Base-by-base conservation (phyloP, 2,329 filamentous ascomycete species). In the Aspergillus clavatus region DNA sequence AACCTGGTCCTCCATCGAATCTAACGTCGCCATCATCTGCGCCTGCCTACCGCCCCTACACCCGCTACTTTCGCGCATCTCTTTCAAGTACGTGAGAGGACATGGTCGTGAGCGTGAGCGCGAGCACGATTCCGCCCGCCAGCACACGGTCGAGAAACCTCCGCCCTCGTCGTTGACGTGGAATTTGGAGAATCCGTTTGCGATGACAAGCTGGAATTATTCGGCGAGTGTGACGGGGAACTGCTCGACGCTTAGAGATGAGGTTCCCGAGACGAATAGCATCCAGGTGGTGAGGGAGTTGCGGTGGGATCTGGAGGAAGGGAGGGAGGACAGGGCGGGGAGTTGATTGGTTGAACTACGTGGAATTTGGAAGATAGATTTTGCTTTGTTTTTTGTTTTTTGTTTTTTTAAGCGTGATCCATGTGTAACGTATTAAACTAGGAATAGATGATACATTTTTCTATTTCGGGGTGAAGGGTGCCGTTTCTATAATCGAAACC, bases 401-500 rank as follows among this genome's bases (percentile, higher is more conserved):
- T n/a, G n/a, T n/a, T n/a, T n/a, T n/a, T n/a, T n/a, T n/a, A n/a
- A n/a, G n/a, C n/a, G n/a, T n/a, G n/a, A n/a, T n/a, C n/a, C n/a
- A n/a, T n/a, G n/a, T n/a, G n/a, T n/a, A n/a, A n/a, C n/a, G n/a
- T n/a, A n/a, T n/a, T n/a, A n/a, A n/a, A n/a, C n/a, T n/a, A n/a
- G n/a, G n/a, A n/a, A n/a, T n/a, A n/a, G n/a, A n/a, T n/a, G n/a
- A n/a, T n/a, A n/a, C n/a, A n/a, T n/a, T n/a, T n/a, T n/a, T n/a
- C n/a, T n/a, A n/a, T n/a, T n/a, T n/a, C n/a, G n/a, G n/a, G n/a
- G n/a, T n/a, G n/a, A 41, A 53, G 69, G 27, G 65, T 68, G 18
- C 61, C 62, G 50, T 69, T 68, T 5, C 39, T 47, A 51, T 66
- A 69, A n/a, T 53, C 40, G 33, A 70, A 63, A 0, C 66, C 66